Percentiles rank a stretch among this genome's conserved stretches.
phyloP scores from a whole-genome alignment of 495 filamentous ascomycete species.

The Neurospora tetrasperma region DNA sequence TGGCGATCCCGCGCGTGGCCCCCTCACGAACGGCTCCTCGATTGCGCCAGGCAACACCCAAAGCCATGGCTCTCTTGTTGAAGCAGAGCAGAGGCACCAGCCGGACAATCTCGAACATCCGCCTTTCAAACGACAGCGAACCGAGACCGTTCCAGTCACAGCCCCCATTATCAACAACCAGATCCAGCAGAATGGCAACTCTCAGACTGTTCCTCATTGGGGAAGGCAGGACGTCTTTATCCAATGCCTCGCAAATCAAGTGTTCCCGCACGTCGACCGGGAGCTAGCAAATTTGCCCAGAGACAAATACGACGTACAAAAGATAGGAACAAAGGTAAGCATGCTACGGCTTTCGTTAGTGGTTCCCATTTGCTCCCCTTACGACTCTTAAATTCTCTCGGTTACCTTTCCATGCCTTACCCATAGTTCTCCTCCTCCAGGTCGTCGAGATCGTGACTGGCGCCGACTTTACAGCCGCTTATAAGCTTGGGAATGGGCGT shows the following conservation, averaged over 20 bases:
- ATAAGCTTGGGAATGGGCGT: slow-evolving; percentile 6
- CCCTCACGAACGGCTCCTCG: background rate
- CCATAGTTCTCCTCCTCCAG: background rate
- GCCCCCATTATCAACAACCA: background rate
- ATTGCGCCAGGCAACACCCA: background rate
- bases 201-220: background rate
- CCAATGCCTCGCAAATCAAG: slow-evolving; percentile 22
- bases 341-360: background rate
- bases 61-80: background rate
- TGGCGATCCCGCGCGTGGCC: background rate
- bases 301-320: background rate
- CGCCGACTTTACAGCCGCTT: slow-evolving; percentile 7
- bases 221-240: background rate
- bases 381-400: background rate
- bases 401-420: slow-evolving; percentile 3
- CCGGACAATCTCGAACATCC: background rate
- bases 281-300: background rate
- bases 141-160: background rate
- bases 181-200: background rate
- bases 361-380: background rate
- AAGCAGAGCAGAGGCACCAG: background rate
- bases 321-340: slow-evolving; percentile 11
- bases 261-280: slow-evolving; percentile 27
- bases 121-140: background rate
- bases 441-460: slow-evolving; percentile 8